Evolutionary conservation across 352 stramenopile species (phyloP).

Genomic region (Globisporangium echinulatum): DNA sequence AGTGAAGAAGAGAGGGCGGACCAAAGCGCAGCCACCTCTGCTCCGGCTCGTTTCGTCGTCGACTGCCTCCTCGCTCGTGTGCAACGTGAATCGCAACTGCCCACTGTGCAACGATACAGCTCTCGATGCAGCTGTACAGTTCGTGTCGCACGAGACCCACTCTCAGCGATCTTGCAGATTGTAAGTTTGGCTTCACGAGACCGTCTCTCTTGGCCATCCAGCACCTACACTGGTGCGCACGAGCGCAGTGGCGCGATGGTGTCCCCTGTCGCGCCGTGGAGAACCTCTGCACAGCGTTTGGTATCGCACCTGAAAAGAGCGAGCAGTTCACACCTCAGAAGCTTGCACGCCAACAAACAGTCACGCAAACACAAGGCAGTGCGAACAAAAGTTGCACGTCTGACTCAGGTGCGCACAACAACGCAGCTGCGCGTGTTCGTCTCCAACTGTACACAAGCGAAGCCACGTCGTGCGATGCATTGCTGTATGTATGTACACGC

Average conservation of each 20-base stretch:
- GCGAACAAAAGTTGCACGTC: not conserved
- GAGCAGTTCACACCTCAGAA: too few relatives aligned
- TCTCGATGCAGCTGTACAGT: not conserved
- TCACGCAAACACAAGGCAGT: constrained; percentile 5
- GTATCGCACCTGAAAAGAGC: not conserved
- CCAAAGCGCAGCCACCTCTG: not conserved
- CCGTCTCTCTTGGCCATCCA: not conserved
- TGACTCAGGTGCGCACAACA: constrained; percentile 1
- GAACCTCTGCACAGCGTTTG: not conserved
- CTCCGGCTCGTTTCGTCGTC: not conserved
- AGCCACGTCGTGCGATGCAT: too few relatives aligned
- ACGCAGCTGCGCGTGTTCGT: constrained; percentile 7
- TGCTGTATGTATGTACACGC: not conserved
- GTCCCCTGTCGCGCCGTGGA: not conserved
- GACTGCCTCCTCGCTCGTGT: not conserved
- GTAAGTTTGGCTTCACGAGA: not conserved
- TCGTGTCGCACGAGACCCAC: too few relatives aligned
- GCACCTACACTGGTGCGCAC: not conserved
- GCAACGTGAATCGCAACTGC: not conserved
- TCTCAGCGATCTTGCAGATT: not conserved
- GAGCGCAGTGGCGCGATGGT: not conserved
- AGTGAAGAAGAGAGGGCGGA: not conserved
- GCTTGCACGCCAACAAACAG: too few relatives aligned
- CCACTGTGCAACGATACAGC: too few relatives aligned
- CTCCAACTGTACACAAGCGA: not conserved